A percentile compares a stretch with the other conserved stretches of the same genome.
Conservation (phyloP, 192 early-diverging fungal species). For the Chytriomyces sp. region DNA sequence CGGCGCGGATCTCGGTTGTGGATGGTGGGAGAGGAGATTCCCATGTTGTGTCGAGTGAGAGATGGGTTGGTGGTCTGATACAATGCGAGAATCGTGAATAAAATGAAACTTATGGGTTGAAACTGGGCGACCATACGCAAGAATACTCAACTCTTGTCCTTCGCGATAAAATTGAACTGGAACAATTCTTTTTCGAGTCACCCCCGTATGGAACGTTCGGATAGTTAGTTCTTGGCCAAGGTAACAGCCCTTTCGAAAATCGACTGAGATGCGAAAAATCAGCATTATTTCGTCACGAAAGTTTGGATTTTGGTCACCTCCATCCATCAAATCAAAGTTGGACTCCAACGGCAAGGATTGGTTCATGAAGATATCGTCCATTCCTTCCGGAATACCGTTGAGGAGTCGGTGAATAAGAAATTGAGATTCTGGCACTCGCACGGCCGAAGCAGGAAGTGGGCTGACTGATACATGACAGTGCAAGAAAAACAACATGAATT, state of each 20-base stretch:
- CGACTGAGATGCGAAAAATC: slow-evolving; percentile 59
- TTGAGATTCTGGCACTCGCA: slow-evolving; percentile 4
- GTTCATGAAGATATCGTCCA: slow-evolving; percentile 74
- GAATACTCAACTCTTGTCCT: slow-evolving; percentile 36
- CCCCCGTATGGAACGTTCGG: slow-evolving; percentile 93
- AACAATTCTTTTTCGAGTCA: slow-evolving; percentile 88
- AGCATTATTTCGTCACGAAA: not conserved
- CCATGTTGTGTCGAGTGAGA: slow-evolving; percentile 42
- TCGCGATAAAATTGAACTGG: slow-evolving; percentile 71
- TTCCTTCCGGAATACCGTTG: slow-evolving; percentile 89
- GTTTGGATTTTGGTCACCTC: slow-evolving; percentile 56
- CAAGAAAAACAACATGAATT: not conserved
- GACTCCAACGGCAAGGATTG: slow-evolving; percentile 84
- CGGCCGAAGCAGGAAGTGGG: slow-evolving; percentile 57
- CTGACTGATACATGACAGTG: not conserved
- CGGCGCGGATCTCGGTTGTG: slow-evolving; percentile 39
- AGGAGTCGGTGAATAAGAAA: slow-evolving; percentile 82
- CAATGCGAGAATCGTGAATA: slow-evolving; percentile 27
- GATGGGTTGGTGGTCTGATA: slow-evolving; percentile 44
- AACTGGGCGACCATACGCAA: too few relatives aligned
- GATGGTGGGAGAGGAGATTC: slow-evolving; percentile 28
- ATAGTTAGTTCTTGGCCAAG: slow-evolving; percentile 98
- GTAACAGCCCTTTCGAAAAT: slow-evolving; percentile 98
- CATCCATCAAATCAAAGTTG: slow-evolving; percentile 90
- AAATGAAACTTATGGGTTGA: too few relatives aligned